These are phyloP conservation scores for Lactifluus volemus DNA, from an alignment of 768 basidiomycete species.

Conservation along the genomic window DNA sequence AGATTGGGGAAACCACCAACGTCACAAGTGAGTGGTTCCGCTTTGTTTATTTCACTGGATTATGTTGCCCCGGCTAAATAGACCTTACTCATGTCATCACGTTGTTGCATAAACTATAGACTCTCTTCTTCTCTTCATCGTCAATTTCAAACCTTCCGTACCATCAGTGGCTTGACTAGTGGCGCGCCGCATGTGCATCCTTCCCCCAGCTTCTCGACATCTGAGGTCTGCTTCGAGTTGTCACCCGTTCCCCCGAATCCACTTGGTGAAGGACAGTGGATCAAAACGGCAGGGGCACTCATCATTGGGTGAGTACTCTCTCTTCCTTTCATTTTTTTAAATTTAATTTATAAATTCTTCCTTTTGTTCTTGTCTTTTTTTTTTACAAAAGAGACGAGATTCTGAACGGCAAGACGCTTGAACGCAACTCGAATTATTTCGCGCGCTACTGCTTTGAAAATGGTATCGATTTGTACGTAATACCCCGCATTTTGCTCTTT, in stretches of 20 bases:
- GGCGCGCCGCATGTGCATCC: neutral
- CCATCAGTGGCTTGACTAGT: neutral
- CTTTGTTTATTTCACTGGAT: too few relatives aligned
- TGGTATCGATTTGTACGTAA: conserved; percentile 62
- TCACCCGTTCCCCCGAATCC: conserved; percentile 58
- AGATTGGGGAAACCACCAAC: too few relatives aligned
- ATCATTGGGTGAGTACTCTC: conserved; percentile 55
- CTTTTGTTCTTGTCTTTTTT: too few relatives aligned
- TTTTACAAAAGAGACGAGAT: conserved; percentile 64
- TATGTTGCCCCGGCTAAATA: neutral
- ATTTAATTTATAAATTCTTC: neutral
- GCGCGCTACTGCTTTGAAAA: conserved; percentile 85
- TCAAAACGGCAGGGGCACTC: conserved; percentile 65
- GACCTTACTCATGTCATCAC: conserved; percentile 5
- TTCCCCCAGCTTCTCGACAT: neutral
- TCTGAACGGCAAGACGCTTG: conserved; percentile 83
- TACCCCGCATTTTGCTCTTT: conserved; percentile 13
- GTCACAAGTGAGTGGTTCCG: too few relatives aligned
- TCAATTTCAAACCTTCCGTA: neutral
- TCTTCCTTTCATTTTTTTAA: neutral
- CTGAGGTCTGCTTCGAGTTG: conserved; percentile 32
- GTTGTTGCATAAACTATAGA: neutral
- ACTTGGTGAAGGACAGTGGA: conserved; percentile 59
- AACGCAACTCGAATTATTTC: conserved; percentile 79
- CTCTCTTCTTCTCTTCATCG: conserved; percentile 3